These are phyloP conservation scores for Pinus albicaulis DNA, from an alignment of 75 land plant species.

Conservation along the genomic window DNA sequence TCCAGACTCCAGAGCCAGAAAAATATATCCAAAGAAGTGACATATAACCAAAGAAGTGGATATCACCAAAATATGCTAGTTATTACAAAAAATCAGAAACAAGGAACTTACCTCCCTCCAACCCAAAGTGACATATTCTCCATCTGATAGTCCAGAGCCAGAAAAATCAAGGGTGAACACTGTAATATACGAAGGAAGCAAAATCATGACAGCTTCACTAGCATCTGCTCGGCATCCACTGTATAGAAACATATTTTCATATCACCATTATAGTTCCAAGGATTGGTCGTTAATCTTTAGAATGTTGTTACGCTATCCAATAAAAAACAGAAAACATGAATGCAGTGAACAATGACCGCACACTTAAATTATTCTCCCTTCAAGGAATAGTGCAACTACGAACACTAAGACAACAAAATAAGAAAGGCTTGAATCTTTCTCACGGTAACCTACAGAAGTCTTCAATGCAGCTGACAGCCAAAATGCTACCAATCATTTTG, in stretches of 20 bases:
- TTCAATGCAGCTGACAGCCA: background rate
- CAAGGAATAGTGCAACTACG: background rate
- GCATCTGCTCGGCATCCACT: conserved; percentile 99
- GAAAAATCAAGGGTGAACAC: conserved; percentile 96
- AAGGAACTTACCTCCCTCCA: conserved; percentile 84
- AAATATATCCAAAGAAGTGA: conserved; percentile 30
- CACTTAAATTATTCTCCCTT: background rate
- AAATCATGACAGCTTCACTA: conserved; percentile 94
- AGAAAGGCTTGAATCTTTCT: background rate
- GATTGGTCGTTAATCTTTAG: background rate
- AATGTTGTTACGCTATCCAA: background rate
- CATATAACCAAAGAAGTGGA: background rate
- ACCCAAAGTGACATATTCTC: conserved; percentile 90
- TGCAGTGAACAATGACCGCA: background rate
- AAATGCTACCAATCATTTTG: background rate
- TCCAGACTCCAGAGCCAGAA: conserved; percentile 76
- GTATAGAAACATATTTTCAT: conserved; percentile 14
- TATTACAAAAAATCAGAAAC: background rate
- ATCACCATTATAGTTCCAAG: background rate
- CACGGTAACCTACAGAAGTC: background rate
- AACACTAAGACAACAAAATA: background rate
- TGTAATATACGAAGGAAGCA: conserved; percentile 90
- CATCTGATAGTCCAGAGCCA: conserved; percentile 98
- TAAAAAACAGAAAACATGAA: background rate
- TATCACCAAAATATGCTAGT: background rate